These are phyloP conservation scores for Corymbia maculata DNA, from an alignment of 345 rosid genomes.

Conservation along the genomic window DNA sequence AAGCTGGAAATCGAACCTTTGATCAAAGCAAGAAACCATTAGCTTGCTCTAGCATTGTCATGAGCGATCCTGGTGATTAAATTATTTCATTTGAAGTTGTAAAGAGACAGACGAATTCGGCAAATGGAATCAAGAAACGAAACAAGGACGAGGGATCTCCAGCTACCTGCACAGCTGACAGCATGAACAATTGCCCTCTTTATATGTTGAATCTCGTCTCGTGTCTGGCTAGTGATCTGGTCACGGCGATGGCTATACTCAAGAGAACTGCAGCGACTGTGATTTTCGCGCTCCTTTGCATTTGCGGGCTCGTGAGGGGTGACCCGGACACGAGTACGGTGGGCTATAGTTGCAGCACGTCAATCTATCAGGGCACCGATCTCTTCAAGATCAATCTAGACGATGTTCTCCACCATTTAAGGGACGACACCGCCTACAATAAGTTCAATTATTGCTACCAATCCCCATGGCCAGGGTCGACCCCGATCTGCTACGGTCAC, in stretches of 20 bases:
- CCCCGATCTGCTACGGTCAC: not conserved
- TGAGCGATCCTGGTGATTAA: not conserved
- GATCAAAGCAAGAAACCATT: not conserved
- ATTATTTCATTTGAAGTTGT: not conserved
- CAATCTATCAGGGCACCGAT: not conserved
- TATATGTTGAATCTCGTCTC: not conserved
- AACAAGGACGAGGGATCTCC: not conserved
- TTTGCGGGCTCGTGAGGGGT: accelerated
- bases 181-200: not conserved
- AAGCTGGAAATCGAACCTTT: not conserved
- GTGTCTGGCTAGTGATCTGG: not conserved
- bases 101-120: not conserved
- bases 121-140: not conserved
- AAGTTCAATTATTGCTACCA: not conserved
- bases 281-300: not conserved
- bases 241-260: not conserved
- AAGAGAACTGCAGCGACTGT: not conserved
- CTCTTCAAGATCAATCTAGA: not conserved
- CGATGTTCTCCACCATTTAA: not conserved
- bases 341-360: not conserved
- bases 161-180: not conserved
- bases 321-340: not conserved
- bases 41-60: not conserved
- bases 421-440: not conserved
- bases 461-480: not conserved